phyloP scores from a whole-genome alignment of 352 stramenopile species.

The Phytopythium sindhum region DNA sequence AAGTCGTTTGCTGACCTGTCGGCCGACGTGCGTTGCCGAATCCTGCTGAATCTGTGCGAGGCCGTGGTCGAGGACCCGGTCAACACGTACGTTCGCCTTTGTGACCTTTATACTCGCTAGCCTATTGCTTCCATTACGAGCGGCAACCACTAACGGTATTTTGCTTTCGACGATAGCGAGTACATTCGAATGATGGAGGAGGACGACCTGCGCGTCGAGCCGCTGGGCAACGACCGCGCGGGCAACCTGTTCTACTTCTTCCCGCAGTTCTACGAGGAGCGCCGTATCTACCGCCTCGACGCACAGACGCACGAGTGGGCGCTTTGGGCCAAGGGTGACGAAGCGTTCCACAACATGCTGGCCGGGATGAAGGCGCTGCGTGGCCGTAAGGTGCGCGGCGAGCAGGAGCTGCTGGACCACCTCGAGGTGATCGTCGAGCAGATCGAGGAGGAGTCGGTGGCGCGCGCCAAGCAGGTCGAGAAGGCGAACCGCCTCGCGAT shows the following conservation, averaged over 20 bases:
- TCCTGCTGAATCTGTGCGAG: constrained; percentile 81
- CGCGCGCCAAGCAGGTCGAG: constrained; percentile 52
- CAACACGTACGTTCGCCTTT: constrained; percentile 51
- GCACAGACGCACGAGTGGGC: constrained; percentile 45
- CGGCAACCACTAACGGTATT: neutral
- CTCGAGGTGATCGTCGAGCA: constrained; percentile 80
- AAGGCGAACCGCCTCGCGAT: constrained; percentile 76
- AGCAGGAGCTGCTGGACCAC: constrained; percentile 76
- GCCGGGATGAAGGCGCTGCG: constrained; percentile 51
- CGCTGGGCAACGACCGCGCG: constrained; percentile 64
- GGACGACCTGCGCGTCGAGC: constrained; percentile 75
- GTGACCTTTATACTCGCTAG: neutral
- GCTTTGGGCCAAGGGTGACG: constrained; percentile 79
- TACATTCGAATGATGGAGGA: constrained; percentile 88
- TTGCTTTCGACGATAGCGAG: constrained; percentile 30
- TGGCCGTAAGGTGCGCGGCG: constrained; percentile 63
- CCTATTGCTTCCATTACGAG: neutral
- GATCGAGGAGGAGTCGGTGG: constrained; percentile 59
- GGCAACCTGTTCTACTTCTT: constrained; percentile 85
- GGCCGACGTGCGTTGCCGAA: constrained; percentile 70
- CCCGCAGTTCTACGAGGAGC: constrained; percentile 84
- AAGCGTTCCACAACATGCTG: constrained; percentile 53
- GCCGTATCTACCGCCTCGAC: constrained; percentile 67
- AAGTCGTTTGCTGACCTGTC: constrained; percentile 72
- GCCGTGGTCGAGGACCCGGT: constrained; percentile 70